Base-by-base conservation (phyloP, 257 asterid genomes). In the Nicotiana otophora region DNA sequence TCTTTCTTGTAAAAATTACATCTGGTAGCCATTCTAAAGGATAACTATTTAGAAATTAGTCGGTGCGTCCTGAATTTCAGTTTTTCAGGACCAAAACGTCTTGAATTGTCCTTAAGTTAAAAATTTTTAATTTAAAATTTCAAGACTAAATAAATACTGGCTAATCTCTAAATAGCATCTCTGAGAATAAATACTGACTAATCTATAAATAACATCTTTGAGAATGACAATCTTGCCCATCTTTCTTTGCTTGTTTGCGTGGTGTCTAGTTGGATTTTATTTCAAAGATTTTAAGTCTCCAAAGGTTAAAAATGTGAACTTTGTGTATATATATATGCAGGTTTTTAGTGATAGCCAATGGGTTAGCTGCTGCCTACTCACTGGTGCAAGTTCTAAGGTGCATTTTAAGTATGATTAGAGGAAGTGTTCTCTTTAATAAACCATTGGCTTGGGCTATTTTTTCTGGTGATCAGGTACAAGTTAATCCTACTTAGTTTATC, bases 401-500 rank as follows among this genome's bases (percentile, higher is more conserved):
- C 88, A 87, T 87, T 68, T 85, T 91, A 84, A 88, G 92, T 87
- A 87, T 96, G 94, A 70, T 91, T 57, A 93, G 87, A 83, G 98
- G 97, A 86, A 91, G 85, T 91, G 93, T 90, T 81, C 91, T 96
- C n/a, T 95, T 93, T 91, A 93, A 86, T 90, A 96, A 92, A 90
- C 95, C 98, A 82, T 84, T 96, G 87, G 99, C 98, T 83, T 96
- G 98, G 99, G 94, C 86, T 86, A 90, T 96, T 70, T 96, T 95
- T 92, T 93, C 98, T 83, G 98, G 97, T 61, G 99, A 96, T 87
- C 99, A 96, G 98, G 99, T 96, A 84, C 83, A 1, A 48, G 4
- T 30, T 58, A 58, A n/a, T 58, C 64, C 64, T 58, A 58, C 28
- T 58, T 57, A 57, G 26, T 57, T 57, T 57, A 7, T 19, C 7